Conservation (phyloP, 2,329 filamentous ascomycete genomes). For the Laburnicola sp. region DNA sequence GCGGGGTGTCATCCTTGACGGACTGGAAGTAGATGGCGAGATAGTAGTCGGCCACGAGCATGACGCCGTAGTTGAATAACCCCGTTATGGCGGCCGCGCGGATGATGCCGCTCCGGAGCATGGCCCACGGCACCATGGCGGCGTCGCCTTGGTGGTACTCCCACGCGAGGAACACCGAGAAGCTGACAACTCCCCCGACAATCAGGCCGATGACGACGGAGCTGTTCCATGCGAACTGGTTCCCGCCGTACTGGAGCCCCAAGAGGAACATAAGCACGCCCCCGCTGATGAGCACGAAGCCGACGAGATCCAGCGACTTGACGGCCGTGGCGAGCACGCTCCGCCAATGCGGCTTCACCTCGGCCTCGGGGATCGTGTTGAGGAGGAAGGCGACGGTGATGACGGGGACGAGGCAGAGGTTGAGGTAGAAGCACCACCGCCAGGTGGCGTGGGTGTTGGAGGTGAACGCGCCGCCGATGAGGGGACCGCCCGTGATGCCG, state of each 20-base stretch:
- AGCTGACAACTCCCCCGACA: conserved; percentile 49
- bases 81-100: conserved; percentile 55
- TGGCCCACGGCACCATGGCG: conserved; percentile 65
- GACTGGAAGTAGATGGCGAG: conserved; percentile 72
- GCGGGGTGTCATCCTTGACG: conserved; percentile 60
- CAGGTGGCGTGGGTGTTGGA: conserved; percentile 35
- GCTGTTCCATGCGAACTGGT: conserved; percentile 53
- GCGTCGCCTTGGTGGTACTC: conserved; percentile 59
- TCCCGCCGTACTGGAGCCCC: conserved; percentile 56
- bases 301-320: conserved; percentile 1
- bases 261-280: conserved; percentile 52
- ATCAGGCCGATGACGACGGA: conserved; percentile 57
- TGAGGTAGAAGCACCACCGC: conserved; percentile 49
- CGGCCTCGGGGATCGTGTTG: conserved; percentile 1
- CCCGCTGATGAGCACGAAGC: neutral
- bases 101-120: conserved; percentile 60
- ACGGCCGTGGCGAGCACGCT: neutral
- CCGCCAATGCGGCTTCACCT: neutral
- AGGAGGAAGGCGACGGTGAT: neutral
- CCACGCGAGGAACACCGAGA: conserved; percentile 60
- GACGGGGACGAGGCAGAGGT: conserved; percentile 28
- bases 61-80: conserved; percentile 51
- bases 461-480: conserved; percentile 24
- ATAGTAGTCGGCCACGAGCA: conserved; percentile 67
- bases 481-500: conserved; percentile 36